Percentiles rank a stretch among this genome's conserved stretches.
These are phyloP conservation scores for Nematodospora anomalae DNA, from an alignment of 1,139 yeast species.

Conservation along the genomic window DNA sequence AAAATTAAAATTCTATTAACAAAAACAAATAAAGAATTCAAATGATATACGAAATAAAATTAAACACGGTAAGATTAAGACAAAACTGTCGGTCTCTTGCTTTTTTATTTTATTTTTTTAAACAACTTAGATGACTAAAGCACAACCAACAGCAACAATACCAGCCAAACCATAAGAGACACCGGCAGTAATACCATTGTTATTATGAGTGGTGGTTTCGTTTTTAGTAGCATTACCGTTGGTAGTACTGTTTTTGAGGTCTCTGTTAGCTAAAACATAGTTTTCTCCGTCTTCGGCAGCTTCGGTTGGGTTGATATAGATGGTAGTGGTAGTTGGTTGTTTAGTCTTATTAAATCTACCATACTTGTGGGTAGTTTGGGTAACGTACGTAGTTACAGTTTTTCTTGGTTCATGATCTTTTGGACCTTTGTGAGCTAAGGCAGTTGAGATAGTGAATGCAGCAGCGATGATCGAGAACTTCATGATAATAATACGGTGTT, in stretches of 20 bases:
- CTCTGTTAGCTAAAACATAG: slow-evolving; percentile 12
- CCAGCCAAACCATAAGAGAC: slow-evolving; percentile 35
- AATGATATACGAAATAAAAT: background rate
- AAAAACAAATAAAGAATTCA: background rate
- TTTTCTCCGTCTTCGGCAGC: slow-evolving; percentile 4
- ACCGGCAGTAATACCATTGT: slow-evolving; percentile 23
- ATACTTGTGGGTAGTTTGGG: slow-evolving; percentile 12
- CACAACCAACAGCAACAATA: slow-evolving; percentile 35
- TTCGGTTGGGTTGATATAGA: slow-evolving; percentile 20
- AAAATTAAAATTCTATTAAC: background rate
- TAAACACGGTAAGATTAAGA: background rate
- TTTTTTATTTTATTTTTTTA: background rate
- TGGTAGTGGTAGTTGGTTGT: slow-evolving; percentile 27
- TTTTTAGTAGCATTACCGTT: slow-evolving; percentile 13
- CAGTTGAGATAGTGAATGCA: slow-evolving; percentile 12
- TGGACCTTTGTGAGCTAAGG: slow-evolving; percentile 13
- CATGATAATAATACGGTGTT: slow-evolving; percentile 7
- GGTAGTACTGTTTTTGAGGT: slow-evolving; percentile 11
- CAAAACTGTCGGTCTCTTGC: background rate
- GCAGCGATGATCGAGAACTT: slow-evolving; percentile 12
- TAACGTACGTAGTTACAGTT: slow-evolving; percentile 11
- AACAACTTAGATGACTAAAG: slow-evolving; percentile 22
- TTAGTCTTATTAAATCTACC: slow-evolving; percentile 53
- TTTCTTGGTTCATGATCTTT: slow-evolving; percentile 9
- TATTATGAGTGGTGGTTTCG: slow-evolving; percentile 19